A percentile compares a stretch with the other conserved stretches of the same genome.
Evolutionary conservation across 2,329 filamentous ascomycete genomes (phyloP).

Genomic region (Ophiostoma fasciatum): DNA sequence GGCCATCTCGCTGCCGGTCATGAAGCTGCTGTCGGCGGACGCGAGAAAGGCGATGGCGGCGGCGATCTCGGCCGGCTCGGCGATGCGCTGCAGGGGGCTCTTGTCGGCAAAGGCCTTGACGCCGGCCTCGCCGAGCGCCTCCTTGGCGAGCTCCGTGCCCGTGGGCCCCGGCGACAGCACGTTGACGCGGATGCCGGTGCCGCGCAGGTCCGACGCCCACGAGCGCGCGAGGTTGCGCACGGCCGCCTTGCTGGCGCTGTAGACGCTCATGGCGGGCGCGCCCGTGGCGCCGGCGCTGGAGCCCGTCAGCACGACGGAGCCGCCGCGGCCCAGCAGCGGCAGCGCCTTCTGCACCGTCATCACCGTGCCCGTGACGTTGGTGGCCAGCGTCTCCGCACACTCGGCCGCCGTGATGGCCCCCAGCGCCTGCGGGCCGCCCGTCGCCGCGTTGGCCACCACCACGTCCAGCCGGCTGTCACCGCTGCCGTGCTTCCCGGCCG

Average conservation of each 20-base stretch:
- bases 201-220: slow-evolving; percentile 6
- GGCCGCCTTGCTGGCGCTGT: slow-evolving; percentile 8
- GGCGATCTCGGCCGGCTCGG: slow-evolving; percentile 6
- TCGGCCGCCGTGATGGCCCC: slow-evolving; percentile 33
- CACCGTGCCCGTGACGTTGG: slow-evolving; percentile 55
- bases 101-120: slow-evolving; percentile 3
- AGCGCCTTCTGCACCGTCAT: slow-evolving; percentile 16
- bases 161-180: slow-evolving; percentile 8
- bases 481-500: slow-evolving; percentile 7
- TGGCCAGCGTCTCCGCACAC: slow-evolving; percentile 44
- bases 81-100: slow-evolving; percentile 8
- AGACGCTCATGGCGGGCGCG: slow-evolving; percentile 2
- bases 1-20: slow-evolving; percentile 9
- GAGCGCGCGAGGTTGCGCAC: slow-evolving; percentile 8
- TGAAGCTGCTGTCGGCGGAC: slow-evolving; percentile 9
- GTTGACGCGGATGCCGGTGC: slow-evolving; percentile 8
- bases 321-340: slow-evolving; percentile 7
- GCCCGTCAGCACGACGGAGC: slow-evolving; percentile 9
- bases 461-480: slow-evolving; percentile 29
- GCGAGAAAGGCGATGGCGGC: slow-evolving; percentile 8
- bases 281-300: slow-evolving; percentile 10
- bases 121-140: slow-evolving; percentile 5
- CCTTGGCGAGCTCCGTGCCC: slow-evolving; percentile 7
- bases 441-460: slow-evolving; percentile 66
- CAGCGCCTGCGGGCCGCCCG: slow-evolving; percentile 46